Conservation (phyloP, 2,329 filamentous ascomycete genomes). For the Ceratocystis diversiconidia region DNA sequence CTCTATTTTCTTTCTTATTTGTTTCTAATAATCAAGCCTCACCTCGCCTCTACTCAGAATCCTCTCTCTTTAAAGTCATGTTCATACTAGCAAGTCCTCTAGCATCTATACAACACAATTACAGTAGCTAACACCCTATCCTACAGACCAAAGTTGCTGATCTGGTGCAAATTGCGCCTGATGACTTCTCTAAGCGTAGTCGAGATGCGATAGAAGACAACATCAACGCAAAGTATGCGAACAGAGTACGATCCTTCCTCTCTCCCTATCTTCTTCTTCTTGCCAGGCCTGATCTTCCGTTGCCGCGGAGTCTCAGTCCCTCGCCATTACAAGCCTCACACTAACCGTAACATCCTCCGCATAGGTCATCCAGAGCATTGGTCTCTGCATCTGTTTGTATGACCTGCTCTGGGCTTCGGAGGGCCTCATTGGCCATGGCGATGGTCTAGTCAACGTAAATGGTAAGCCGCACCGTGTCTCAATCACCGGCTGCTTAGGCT, state of each 20-base stretch:
- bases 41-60: no score
- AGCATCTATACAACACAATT: not conserved
- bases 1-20: not conserved
- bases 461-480: conserved; percentile 35
- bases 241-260: conserved; percentile 45
- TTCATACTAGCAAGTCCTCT: conserved; percentile 35
- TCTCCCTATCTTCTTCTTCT: not conserved
- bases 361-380: conserved; percentile 79
- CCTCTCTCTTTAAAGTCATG: conserved; percentile 23
- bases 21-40: not conserved
- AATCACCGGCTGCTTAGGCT: not conserved
- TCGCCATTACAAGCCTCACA: not conserved
- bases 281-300: no score
- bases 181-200: conserved; percentile 75
- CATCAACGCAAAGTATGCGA: conserved; percentile 92
- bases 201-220: conserved; percentile 83
- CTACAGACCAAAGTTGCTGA: conserved; percentile 79
- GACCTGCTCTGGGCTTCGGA: conserved; percentile 82
- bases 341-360: not conserved
- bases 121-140: not conserved
- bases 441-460: conserved; percentile 86
- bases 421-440: conserved; percentile 84
- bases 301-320: not conserved
- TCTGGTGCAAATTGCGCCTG: conserved; percentile 79
- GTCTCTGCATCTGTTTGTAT: conserved; percentile 85